phyloP scores from a whole-genome alignment of 441 rosid species.

The Corymbia calophylla region DNA sequence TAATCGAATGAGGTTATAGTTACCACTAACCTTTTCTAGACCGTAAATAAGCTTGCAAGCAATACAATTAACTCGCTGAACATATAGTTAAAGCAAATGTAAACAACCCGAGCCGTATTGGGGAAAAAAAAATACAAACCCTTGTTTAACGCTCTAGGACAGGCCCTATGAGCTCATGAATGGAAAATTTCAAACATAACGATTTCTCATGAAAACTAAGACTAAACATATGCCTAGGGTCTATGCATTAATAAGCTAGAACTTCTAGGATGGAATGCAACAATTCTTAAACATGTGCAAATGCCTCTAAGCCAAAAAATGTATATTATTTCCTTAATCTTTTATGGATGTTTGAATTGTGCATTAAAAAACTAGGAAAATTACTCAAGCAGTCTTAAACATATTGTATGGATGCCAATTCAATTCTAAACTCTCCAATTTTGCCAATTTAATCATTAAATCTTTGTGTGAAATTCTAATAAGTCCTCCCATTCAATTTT shows the following conservation, averaged over 20 bases:
- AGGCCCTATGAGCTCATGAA: background rate
- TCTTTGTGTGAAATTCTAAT: background rate
- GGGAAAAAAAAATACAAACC: background rate
- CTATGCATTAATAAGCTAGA: background rate
- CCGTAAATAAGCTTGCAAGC: background rate
- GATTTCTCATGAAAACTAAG: background rate
- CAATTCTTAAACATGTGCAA: background rate
- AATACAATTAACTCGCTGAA: background rate
- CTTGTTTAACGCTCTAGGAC: background rate
- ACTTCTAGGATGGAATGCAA: background rate
- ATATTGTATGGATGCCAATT: background rate
- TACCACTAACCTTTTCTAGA: background rate
- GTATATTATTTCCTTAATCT: background rate
- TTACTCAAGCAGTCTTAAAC: background rate
- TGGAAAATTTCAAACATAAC: background rate
- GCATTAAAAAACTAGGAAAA: background rate
- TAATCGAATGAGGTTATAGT: background rate
- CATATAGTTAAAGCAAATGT: background rate
- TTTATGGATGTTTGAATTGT: background rate
- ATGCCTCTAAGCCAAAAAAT: background rate
- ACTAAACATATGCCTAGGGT: background rate
- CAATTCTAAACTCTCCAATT: background rate
- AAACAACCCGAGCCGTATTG: background rate
- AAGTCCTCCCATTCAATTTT: background rate
- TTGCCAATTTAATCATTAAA: background rate